Percentiles rank a stretch among this genome's conserved stretches.
These are phyloP conservation scores for Candolleomyces efflorescens DNA, from an alignment of 768 basidiomycete species.

Conservation along the genomic window DNA sequence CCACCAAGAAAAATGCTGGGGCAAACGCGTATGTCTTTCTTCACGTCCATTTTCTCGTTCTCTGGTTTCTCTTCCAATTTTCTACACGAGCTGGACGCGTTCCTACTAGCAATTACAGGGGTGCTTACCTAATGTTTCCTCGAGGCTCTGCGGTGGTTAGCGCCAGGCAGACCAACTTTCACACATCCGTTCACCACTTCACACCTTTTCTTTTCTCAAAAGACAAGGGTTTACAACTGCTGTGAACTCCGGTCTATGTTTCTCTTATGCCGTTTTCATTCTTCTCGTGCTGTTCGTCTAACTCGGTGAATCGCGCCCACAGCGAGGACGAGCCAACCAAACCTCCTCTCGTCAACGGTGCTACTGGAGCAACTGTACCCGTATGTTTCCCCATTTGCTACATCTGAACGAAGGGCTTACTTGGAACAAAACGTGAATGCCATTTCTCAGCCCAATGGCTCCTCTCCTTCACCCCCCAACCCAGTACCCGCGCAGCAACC, in stretches of 20 bases:
- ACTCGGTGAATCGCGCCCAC: constrained; percentile 41
- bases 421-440: background rate
- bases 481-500: background rate
- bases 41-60: background rate
- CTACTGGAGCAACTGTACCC: background rate
- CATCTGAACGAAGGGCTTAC: background rate
- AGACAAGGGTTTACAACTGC: constrained; percentile 9
- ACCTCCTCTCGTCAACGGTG: constrained; percentile 21
- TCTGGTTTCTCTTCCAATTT: background rate
- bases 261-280: constrained; percentile 57
- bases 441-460: constrained; percentile 1
- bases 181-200: background rate
- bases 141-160: constrained; percentile 5
- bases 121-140: constrained; percentile 4
- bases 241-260: constrained; percentile 29
- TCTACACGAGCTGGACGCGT: constrained; percentile 7
- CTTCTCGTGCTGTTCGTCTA: constrained; percentile 62
- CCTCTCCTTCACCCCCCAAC: constrained; percentile 5
- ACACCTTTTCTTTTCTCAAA: constrained; percentile 7
- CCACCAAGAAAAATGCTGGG: constrained; percentile 14
- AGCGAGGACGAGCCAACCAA: constrained; percentile 41
- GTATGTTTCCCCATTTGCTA: background rate
- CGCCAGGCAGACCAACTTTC: constrained; percentile 3
- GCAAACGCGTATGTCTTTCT: constrained; percentile 9
- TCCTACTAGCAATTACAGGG: background rate